These are phyloP conservation scores for Saturnispora hagleri DNA, from an alignment of 805 yeast species.

Conservation along the genomic window DNA sequence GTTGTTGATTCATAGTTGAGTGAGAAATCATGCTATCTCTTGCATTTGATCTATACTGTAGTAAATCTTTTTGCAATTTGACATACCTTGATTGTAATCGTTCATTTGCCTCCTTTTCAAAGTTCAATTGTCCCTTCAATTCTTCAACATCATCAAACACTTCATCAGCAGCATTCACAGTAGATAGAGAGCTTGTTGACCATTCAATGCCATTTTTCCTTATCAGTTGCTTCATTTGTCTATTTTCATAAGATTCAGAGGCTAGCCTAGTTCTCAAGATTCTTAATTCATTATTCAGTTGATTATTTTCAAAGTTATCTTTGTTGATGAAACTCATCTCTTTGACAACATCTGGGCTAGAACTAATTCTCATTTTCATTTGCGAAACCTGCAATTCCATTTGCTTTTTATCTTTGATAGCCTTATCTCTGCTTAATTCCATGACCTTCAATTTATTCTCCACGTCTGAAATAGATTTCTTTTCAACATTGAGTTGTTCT, in stretches of 20 bases:
- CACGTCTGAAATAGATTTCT: slow-evolving; percentile 18
- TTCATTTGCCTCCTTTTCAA: slow-evolving; percentile 25
- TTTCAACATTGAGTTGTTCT: slow-evolving; percentile 24
- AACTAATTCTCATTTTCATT: slow-evolving; percentile 23
- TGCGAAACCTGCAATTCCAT: slow-evolving; percentile 27
- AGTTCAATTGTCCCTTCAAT: slow-evolving; percentile 14
- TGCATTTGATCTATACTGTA: slow-evolving; percentile 21
- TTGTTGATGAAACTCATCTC: slow-evolving; percentile 1
- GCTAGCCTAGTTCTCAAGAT: slow-evolving; percentile 57
- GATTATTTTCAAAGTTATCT: slow-evolving; percentile 9
- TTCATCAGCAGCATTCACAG: slow-evolving; percentile 3
- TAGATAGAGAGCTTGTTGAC: slow-evolving; percentile 5
- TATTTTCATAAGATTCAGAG: slow-evolving; percentile 52
- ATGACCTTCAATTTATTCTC: slow-evolving; percentile 21
- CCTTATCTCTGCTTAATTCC: slow-evolving; percentile 28
- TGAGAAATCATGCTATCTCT: slow-evolving; percentile 30
- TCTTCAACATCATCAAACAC: slow-evolving; percentile 8
- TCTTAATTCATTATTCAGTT: slow-evolving; percentile 45
- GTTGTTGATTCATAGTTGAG: slow-evolving; percentile 16
- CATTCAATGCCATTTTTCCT: slow-evolving; percentile 13
- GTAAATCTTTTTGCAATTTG: slow-evolving; percentile 28
- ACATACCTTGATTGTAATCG: slow-evolving; percentile 26
- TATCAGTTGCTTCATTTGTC: slow-evolving; percentile 36
- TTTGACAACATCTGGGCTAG: slow-evolving; percentile 16
- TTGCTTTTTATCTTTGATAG: slow-evolving; percentile 24